Conservation (phyloP, 257 asterid species). For the Rubia yunnanensis region DNA sequence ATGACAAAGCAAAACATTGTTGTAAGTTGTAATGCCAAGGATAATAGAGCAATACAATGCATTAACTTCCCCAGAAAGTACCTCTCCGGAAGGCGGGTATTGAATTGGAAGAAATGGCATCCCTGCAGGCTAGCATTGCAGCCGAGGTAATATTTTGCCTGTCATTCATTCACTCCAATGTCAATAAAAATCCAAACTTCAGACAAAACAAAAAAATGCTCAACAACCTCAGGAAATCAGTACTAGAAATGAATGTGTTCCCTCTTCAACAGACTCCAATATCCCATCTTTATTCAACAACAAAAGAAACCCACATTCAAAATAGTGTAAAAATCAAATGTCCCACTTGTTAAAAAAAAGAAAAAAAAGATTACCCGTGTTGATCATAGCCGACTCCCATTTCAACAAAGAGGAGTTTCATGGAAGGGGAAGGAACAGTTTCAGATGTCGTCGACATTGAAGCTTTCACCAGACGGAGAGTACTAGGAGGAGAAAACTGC, state of each 20-base stretch:
- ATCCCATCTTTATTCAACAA: neutral
- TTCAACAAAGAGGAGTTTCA: slow-evolving; percentile 87
- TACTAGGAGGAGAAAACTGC: slow-evolving; percentile 13
- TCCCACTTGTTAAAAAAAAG: neutral
- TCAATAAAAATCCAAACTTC: neutral
- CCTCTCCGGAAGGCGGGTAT: slow-evolving; percentile 93
- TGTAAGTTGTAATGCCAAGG: neutral
- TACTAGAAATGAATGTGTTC: neutral
- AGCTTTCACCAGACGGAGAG: slow-evolving; percentile 19
- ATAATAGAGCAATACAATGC: neutral
- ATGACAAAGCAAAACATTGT: neutral
- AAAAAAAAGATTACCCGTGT: slow-evolving; percentile 48
- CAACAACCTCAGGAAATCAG: neutral
- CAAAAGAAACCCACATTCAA: neutral
- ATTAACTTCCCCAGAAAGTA: slow-evolving; percentile 7
- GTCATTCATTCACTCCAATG: neutral
- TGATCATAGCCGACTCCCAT: slow-evolving; percentile 99
- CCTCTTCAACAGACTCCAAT: neutral
- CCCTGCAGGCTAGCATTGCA: slow-evolving; percentile 90
- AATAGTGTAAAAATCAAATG: neutral
- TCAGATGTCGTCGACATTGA: slow-evolving; percentile 15
- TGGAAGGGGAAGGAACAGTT: slow-evolving; percentile 57
- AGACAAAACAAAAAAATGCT: neutral
- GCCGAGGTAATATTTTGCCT: slow-evolving; percentile 87
- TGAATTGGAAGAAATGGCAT: slow-evolving; percentile 87